Percentiles rank a stretch among this genome's conserved stretches.
Conservation (phyloP, 441 rosid genomes). For the Euphorbia neoarborescens region DNA sequence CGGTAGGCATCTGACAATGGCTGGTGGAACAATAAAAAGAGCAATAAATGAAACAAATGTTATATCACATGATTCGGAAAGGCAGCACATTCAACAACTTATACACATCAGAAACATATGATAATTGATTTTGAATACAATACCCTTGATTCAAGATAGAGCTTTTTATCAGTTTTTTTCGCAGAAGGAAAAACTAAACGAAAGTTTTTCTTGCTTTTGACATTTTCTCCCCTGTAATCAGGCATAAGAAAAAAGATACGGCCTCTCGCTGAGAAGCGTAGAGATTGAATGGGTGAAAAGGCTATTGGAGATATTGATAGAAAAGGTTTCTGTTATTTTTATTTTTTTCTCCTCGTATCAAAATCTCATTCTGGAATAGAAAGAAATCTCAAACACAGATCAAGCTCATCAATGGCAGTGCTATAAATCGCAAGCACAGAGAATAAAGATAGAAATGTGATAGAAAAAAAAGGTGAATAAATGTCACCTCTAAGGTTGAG, state of each 20-base stretch:
- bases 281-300: slow-evolving; percentile 23
- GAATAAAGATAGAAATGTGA: background rate
- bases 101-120: background rate
- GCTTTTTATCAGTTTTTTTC: slow-evolving; percentile 21
- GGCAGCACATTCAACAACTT: background rate
- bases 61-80: background rate
- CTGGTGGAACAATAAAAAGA: no score
- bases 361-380: background rate
- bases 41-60: no score
- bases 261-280: slow-evolving; percentile 16
- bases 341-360: background rate
- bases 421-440: background rate
- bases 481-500: background rate
- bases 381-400: background rate
- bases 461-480: background rate
- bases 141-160: slow-evolving; percentile 33
- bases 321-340: background rate
- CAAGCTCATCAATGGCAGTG: slow-evolving; percentile 2
- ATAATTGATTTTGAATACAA: background rate
- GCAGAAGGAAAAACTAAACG: slow-evolving; percentile 29
- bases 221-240: slow-evolving; percentile 18
- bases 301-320: slow-evolving; percentile 23
- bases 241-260: slow-evolving; percentile 14
- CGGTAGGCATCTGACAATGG: slow-evolving; percentile 28
- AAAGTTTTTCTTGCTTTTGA: slow-evolving; percentile 21